A percentile compares a stretch with the other conserved stretches of the same genome.
phyloP scores from a whole-genome alignment of 73 alveolate genomes.

The Tetrahymena borealis region DNA sequence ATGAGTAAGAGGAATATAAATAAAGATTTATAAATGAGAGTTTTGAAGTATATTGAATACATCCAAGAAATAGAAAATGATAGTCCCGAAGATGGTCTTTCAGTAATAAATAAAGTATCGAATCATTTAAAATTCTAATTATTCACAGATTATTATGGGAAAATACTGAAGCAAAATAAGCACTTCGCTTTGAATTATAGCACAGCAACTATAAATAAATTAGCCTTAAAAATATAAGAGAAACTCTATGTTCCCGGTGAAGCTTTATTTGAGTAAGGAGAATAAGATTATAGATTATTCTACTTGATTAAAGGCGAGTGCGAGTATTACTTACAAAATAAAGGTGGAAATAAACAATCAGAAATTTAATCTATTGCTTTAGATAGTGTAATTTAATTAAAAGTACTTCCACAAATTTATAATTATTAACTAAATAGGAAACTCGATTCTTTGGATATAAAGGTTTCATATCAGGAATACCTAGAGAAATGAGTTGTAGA shows the following conservation, averaged over 20 bases:
- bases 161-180: not conserved
- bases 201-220: not conserved
- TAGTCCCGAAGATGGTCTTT: not conserved
- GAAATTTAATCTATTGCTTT: not conserved
- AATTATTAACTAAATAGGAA: not conserved
- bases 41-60: not conserved
- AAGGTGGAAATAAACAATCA: not conserved
- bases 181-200: not conserved
- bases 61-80: not conserved
- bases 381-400: not conserved
- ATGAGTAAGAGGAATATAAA: not conserved
- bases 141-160: not conserved
- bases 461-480: not conserved
- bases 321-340: not conserved
- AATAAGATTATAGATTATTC: not conserved
- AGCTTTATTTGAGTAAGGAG: not conserved
- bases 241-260: not conserved
- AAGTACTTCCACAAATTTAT: no score
- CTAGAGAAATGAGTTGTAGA: constrained; percentile 1
- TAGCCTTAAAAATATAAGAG: not conserved
- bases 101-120: not conserved
- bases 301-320: not conserved
- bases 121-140: not conserved
- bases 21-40: not conserved
- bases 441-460: not conserved